Conservation (phyloP, 78 protist species). For the slime mould (Dictyostelium discoideum) region dicty_2.7 NC_007088.5:1357001-1357500, state of each 20-base stretch:
- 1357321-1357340: conserved; percentile 78
- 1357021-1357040: conserved; percentile 78
- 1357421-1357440: conserved; percentile 30
- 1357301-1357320: conserved; percentile 73
- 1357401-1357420: conserved; percentile 51
- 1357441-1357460: background rate
- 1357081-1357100: conserved; percentile 56
- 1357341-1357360: conserved; percentile 76
- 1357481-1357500: background rate
- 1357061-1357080: conserved; percentile 5
- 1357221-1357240: conserved; percentile 80
- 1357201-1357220: conserved; percentile 57
- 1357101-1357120: conserved; percentile 65
- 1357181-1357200: background rate
- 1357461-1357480: background rate
- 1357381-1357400: conserved; percentile 75
- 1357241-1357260: conserved; percentile 75
- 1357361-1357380: conserved; percentile 79
- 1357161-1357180: background rate
- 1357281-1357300: conserved; percentile 50
- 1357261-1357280: conserved; percentile 60
- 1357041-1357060: conserved; percentile 31
- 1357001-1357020: conserved; percentile 70
- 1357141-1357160: background rate
- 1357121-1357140: background rate